Percentiles rank a stretch among this genome's conserved stretches.
phyloP scores from a whole-genome alignment of 108 stramenopile species.

The Mayamaea pseudoterrestris region DNA sequence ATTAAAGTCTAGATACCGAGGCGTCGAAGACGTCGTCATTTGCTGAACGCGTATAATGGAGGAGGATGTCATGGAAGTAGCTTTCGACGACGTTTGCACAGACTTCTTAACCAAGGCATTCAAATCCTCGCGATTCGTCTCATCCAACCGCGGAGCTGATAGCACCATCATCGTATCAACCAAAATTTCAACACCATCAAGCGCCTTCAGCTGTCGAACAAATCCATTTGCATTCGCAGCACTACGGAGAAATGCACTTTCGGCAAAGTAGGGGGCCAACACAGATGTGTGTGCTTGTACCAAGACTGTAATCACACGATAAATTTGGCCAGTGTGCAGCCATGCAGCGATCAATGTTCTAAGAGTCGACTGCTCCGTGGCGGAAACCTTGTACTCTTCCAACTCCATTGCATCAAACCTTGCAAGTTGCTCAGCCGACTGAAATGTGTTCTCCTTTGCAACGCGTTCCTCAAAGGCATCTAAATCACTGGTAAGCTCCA shows the following conservation, averaged over 20 bases:
- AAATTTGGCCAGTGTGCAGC: constrained; percentile 76
- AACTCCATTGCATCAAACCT: constrained; percentile 7
- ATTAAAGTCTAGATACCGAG: constrained; percentile 54
- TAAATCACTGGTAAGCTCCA: constrained; percentile 73
- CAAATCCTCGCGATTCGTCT: background rate
- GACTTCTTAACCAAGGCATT: background rate
- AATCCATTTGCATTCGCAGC: constrained; percentile 29
- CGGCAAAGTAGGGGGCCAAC: constrained; percentile 47
- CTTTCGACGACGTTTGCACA: background rate
- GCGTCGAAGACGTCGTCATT: constrained; percentile 13
- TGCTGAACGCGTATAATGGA: background rate
- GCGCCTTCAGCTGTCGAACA: constrained; percentile 28
- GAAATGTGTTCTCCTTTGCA: constrained; percentile 3
- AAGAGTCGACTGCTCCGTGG: constrained; percentile 52
- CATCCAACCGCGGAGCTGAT: constrained; percentile 32
- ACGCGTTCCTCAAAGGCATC: constrained; percentile 48
- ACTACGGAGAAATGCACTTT: constrained; percentile 42
- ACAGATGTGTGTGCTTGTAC: constrained; percentile 32
- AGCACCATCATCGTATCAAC: constrained; percentile 65
- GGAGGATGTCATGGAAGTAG: background rate
- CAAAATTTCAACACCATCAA: constrained; percentile 64
- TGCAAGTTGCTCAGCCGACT: background rate
- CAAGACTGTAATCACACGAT: constrained; percentile 36
- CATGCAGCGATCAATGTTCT: constrained; percentile 74
- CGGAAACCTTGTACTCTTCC: constrained; percentile 21